Conservation (phyloP, 345 rosid species). For the Citrus sinensis region DNA sequence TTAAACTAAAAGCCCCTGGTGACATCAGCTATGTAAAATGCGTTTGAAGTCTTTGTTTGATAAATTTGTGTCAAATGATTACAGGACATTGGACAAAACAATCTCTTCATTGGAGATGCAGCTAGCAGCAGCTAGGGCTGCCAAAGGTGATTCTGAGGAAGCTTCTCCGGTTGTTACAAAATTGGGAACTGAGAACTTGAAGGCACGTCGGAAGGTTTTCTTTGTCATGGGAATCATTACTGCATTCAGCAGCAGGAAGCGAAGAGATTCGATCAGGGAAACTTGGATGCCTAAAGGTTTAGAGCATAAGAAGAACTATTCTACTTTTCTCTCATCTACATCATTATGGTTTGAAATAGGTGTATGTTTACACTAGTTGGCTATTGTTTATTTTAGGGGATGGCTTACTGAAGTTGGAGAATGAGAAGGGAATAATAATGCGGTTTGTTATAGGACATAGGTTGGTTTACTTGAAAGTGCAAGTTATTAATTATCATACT, state of each 20-base stretch:
- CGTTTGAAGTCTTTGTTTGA: neutral
- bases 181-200: slow-evolving; percentile 41
- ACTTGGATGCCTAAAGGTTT: slow-evolving; percentile 82
- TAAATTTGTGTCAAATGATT: slow-evolving; percentile 10
- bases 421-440: slow-evolving; percentile 64
- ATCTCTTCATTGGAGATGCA: slow-evolving; percentile 75
- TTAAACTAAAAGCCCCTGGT: neutral
- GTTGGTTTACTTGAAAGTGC: slow-evolving; percentile 24
- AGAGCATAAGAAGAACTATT: neutral
- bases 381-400: slow-evolving; percentile 41
- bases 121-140: slow-evolving; percentile 76
- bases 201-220: slow-evolving; percentile 57
- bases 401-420: slow-evolving; percentile 60
- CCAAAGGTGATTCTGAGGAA: slow-evolving; percentile 37
- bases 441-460: slow-evolving; percentile 68
- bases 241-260: slow-evolving; percentile 78
- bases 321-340: neutral
- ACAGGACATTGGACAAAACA: slow-evolving; percentile 70
- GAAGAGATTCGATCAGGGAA: slow-evolving; percentile 74
- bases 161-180: slow-evolving; percentile 34
- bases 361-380: slow-evolving; percentile 14
- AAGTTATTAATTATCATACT: neutral
- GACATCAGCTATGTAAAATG: neutral
- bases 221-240: slow-evolving; percentile 82
- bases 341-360: neutral